These are phyloP conservation scores for Sugiyamaella floridensis DNA, from an alignment of 805 yeast species.

Conservation along the genomic window DNA sequence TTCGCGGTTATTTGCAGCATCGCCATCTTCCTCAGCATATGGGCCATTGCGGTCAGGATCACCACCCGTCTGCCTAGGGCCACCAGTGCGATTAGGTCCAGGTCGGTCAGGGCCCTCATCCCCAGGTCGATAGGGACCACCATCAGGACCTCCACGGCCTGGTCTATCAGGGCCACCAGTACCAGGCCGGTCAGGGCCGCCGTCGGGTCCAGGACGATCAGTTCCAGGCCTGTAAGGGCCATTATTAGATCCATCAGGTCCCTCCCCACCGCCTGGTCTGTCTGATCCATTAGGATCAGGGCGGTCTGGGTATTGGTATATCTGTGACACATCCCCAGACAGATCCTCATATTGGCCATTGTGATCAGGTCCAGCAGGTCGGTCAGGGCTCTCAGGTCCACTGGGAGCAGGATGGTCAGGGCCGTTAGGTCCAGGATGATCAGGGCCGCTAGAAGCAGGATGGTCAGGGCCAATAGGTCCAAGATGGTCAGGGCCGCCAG, in stretches of 20 bases:
- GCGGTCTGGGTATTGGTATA: neutral
- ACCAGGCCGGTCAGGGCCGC: neutral
- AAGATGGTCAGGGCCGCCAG: neutral
- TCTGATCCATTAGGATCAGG: neutral
- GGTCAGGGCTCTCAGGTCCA: neutral
- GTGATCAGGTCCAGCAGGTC: neutral
- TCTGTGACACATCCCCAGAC: neutral
- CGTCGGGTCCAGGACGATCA: neutral
- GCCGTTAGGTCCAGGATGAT: neutral
- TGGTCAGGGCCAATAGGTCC: too few species aligned
- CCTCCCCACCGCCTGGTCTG: too few species aligned
- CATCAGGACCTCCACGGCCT: neutral
- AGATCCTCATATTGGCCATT: neutral
- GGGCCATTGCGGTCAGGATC: neutral
- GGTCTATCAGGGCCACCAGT: neutral
- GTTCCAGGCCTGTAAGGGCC: neutral
- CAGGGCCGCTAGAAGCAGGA: neutral
- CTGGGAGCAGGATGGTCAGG: neutral
- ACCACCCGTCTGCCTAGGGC: neutral
- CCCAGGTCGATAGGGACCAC: neutral
- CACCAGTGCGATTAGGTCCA: neutral
- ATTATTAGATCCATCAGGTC: neutral
- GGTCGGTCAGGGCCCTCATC: too few species aligned
- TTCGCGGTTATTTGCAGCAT: neutral
- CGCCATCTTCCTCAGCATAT: neutral